Evolutionary conservation across 306 rosid species (phyloP).

Genomic region (Quercus parvula): DNA sequence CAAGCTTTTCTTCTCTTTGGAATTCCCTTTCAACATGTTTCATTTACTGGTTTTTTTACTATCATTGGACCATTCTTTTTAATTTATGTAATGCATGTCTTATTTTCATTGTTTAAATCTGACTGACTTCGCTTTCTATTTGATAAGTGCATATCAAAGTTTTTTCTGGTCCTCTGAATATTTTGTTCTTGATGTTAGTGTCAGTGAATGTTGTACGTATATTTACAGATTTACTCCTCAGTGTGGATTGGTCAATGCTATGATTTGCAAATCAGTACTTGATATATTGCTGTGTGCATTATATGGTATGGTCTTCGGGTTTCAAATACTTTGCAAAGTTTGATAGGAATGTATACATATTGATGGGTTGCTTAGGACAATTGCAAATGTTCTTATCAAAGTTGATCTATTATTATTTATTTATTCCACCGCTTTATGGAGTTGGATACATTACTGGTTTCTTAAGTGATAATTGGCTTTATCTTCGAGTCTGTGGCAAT

Average conservation of each 20-base stretch:
- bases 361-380: background rate
- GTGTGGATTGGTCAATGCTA: too few relatives aligned
- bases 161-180: background rate
- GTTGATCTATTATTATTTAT: too few relatives aligned
- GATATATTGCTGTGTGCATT: too few relatives aligned
- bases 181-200: background rate
- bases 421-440: too few relatives aligned
- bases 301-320: too few relatives aligned
- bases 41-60: constrained; percentile 6
- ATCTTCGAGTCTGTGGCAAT: background rate
- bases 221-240: too few relatives aligned
- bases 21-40: constrained; percentile 7
- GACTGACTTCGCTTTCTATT: background rate
- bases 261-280: too few relatives aligned
- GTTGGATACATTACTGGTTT: background rate
- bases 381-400: background rate
- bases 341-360: background rate
- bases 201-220: background rate
- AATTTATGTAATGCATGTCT: background rate
- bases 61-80: background rate
- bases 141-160: background rate
- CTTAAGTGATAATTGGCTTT: background rate
- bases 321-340: background rate
- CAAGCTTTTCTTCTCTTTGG: background rate
- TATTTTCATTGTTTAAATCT: background rate